Conservation (phyloP, 129 eudicot species). For the Lonicera japonica region DNA sequence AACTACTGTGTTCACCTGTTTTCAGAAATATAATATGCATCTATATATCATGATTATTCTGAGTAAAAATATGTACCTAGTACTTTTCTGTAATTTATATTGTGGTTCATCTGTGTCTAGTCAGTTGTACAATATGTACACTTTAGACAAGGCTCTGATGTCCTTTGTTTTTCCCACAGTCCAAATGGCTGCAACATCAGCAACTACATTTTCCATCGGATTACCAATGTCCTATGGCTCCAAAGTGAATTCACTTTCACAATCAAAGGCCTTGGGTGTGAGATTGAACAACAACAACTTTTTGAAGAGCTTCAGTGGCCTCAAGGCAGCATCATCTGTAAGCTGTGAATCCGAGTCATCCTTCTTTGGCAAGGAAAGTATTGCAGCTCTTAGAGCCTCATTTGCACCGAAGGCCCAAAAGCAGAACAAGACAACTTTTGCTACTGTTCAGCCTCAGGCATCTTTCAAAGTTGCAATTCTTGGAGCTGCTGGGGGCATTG, state of each 20-base stretch:
- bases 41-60: neutral
- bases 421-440: slow-evolving; percentile 22
- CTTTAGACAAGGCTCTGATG: neutral
- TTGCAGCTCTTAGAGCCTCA: slow-evolving; percentile 31
- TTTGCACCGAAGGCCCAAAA: slow-evolving; percentile 25
- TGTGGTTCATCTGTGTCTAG: neutral
- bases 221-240: slow-evolving; percentile 40
- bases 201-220: slow-evolving; percentile 43
- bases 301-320: slow-evolving; percentile 46
- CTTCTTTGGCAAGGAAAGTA: slow-evolving; percentile 39
- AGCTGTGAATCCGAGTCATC: slow-evolving; percentile 32
- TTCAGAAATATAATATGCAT: neutral
- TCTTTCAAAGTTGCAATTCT: slow-evolving; percentile 82
- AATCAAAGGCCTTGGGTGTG: slow-evolving; percentile 28
- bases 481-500: slow-evolving; percentile 87
- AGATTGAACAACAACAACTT: slow-evolving; percentile 24
- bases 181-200: slow-evolving; percentile 67
- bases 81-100: neutral
- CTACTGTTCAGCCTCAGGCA: slow-evolving; percentile 42
- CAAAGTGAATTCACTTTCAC: slow-evolving; percentile 27
- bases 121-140: neutral
- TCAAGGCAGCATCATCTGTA: slow-evolving; percentile 38
- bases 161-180: slow-evolving; percentile 23
- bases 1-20: neutral
- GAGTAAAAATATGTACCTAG: no score